Base-by-base conservation (phyloP, 129 eudicot species). In the Centella asiatica region DNA sequence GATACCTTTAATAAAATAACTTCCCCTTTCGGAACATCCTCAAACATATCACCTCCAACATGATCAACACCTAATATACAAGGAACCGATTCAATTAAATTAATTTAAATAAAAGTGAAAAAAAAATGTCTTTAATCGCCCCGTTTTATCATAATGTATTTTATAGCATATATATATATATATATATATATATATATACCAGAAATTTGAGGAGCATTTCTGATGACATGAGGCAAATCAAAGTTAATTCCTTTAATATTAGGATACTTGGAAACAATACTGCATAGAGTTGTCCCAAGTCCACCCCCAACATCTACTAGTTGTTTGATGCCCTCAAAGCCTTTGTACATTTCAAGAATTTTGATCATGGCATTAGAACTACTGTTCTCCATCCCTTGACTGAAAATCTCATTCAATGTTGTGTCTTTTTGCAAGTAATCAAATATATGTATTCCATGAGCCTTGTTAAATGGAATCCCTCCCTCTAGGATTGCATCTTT, bases 171-270 rank as follows among this genome's bases (percentile, higher is more conserved):
- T 4, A 24, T 19, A 6, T 4, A 44, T 6, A 20, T 9, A 6
- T 15, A 2, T 26, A 50, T 2, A 12, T 50, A 24, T 13, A 4
- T 2, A n/a, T 18, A 47, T 45, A 20, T 7, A 49, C 55, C 24
- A n/a, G 11, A 0, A 12, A 48, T 19, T 18, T 49, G 2, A 49
- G 24, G 13, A 4, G 24, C 24, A 18, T 20, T 19, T 49, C 46
- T 14, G 12, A 68, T 49, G 19, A 57, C 66, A 57, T 46, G 73
- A 13, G 66, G 65, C 25, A 68, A 31, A 50, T 68, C 73, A 29
- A 56, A 68, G 33, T 68, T 68, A 12, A 57, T 57, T 10, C 57
- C 72, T 32, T 58, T 46, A 10, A 68, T 36, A 11, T 22, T 14
- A 15, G 73, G 73, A 27, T 68, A 22, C 26, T 44, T 4, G 44